Evolutionary conservation across 441 rosid species (phyloP), one percentile per base, ranked within the genome.

Genomic region (Adansonia rubrostipa): DNA sequence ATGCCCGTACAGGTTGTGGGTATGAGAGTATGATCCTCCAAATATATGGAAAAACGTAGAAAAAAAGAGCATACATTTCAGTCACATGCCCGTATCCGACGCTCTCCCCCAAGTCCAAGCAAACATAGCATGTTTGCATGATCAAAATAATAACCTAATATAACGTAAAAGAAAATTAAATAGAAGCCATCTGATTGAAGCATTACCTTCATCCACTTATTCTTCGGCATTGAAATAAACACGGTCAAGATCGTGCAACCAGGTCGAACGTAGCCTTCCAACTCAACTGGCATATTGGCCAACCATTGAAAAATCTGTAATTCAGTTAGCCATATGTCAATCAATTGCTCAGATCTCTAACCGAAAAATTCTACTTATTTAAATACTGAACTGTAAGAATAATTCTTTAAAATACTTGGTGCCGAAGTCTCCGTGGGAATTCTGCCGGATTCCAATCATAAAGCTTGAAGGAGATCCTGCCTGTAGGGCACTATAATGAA

Each of bases 361-460:
- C 20, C 57, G 60, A 58, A 48, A 61, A 66, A 48, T 17, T 45
- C 74, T 24, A 80, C 65, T 71, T 78, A 79, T 74, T 79, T 53
- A 83, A 86, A 87, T 84, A 90, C 95, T 87, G 89, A 92, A 92
- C 92, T 90, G 86, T 75, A 82, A 87, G 53, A 83, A 80, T 71
- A 87, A 86, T 79, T 81, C 83, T 83, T 85, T 88, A 82, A 89
- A 84, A 84, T 96, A 96, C 99, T 93, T 96, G 99, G 83, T 89
- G 98, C 79, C 99, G 97, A 47, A 96, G 98, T 87, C 98, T 92
- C 85, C 99, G 86, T 0, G 99, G 98, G 80, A 96, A 96, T 85
- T 96, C 99, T 3, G 99, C 99, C 1, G 99, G 99, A 85, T 96
- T 96, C 99, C 99, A 96, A 78, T 96, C 99, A 83, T 94, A 96